Evolutionary conservation across 108 stramenopile species (phyloP), one percentile per base, ranked within the genome.

Genomic region (Asterionellopsis glacialis): DNA sequence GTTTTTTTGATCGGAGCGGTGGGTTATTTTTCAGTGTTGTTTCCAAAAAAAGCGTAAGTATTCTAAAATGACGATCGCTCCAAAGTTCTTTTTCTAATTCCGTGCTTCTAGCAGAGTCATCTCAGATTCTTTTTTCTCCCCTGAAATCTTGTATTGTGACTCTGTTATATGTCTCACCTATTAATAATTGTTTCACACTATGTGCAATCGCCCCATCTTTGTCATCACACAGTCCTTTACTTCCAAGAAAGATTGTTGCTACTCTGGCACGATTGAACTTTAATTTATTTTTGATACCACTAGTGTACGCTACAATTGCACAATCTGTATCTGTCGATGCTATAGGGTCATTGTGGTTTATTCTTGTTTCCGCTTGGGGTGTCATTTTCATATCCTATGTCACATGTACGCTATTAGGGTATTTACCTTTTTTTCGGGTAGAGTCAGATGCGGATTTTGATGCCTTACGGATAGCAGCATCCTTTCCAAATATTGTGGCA

Each of bases 401-500:
- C 1, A 69, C 73, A n/a, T 83, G 84, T 38, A 78, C 87, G 23
- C 18, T 79, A 1, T 58, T 73, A 40, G 57, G 62, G 43, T 42
- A 73, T 0, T 68, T 65, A 25, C 33, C 33, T 33, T 33, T 33
- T 7, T 71, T 73, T 42, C 56, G 43, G 49, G 44, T 76, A 11
- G 50, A 76, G 0, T 59, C 76, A 41, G 55, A 57, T 44, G 58
- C 69, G 0, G 63, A 80, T 57, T 85, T 89, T 57, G 63, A 73
- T 55, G 80, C 84, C 9, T 42, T 89, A 21, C 63, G 80, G 51
- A 67, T 89, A 44, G 68, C 84, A 11, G 71, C 76, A 25, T 74
- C 83, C 38, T 89, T 84, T 61, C 84, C 88, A 10, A 89, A 89
- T 44, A 81, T 89, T 62, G 73, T 89, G 12, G 77, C 82, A 4